phyloP scores from a whole-genome alignment of 768 basidiomycete genomes.

The Boletus rubropictus region DNA sequence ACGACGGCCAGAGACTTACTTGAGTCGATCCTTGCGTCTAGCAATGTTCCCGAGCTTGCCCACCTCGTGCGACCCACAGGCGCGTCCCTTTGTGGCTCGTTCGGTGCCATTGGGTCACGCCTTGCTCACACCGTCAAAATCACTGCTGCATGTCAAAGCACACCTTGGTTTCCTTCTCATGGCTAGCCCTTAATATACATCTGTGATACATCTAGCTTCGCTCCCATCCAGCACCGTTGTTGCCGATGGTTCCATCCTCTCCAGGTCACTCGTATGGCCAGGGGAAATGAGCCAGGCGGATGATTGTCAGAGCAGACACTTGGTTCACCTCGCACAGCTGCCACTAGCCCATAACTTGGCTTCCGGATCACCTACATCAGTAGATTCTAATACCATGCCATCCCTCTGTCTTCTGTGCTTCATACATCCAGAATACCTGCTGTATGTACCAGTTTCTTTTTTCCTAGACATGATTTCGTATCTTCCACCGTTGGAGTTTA shows the following conservation, averaged over 20 bases:
- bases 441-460: neutral
- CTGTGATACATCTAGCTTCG: neutral
- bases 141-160: constrained; percentile 13
- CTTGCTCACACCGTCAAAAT: constrained; percentile 19
- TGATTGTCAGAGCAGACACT: neutral
- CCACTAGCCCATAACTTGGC: neutral
- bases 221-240: neutral
- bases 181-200: constrained; percentile 6
- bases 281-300: neutral
- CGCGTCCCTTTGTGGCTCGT: constrained; percentile 24
- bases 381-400: neutral
- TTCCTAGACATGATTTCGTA: neutral
- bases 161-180: constrained; percentile 20
- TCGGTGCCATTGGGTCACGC: constrained; percentile 21
- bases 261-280: neutral
- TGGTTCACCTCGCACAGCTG: neutral
- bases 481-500: neutral
- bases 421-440: neutral
- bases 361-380: neutral
- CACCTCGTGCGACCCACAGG: constrained; percentile 9
- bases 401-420: neutral
- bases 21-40: constrained; percentile 23
- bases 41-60: neutral
- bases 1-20: constrained; percentile 26
- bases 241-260: neutral